phyloP scores from a whole-genome alignment of 2,329 filamentous ascomycete species.

The Aspergillus quadrilineatus region DNA sequence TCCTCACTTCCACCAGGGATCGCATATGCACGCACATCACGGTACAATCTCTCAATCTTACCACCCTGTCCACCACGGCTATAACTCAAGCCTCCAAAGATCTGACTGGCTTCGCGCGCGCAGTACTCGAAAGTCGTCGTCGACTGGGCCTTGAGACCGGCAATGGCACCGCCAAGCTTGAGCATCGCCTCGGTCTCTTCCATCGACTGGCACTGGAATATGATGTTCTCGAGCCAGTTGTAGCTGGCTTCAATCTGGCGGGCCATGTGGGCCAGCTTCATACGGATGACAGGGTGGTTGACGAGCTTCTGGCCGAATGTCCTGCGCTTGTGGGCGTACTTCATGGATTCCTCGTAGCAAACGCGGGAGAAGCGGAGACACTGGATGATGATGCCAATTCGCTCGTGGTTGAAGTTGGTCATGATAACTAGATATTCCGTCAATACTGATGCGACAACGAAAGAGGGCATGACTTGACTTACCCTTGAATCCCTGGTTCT shows the following conservation, averaged over 20 bases:
- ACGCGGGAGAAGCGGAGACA: conserved; percentile 92
- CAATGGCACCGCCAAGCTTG: conserved; percentile 90
- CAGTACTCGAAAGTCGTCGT: conserved; percentile 98
- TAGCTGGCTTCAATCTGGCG: conserved; percentile 96
- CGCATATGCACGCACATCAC: conserved; percentile 93
- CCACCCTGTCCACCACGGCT: conserved; percentile 89
- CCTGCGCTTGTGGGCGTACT: conserved; percentile 94
- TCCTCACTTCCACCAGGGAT: conserved; percentile 95
- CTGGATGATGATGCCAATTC: conserved; percentile 98
- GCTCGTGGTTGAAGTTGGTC: conserved; percentile 99
- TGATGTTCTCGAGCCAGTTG: conserved; percentile 92
- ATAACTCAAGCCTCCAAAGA: conserved; percentile 93
- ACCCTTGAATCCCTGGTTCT: conserved; percentile 95
- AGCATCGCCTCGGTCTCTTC: conserved; percentile 93
- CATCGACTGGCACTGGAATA: conserved; percentile 93
- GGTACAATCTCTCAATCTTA: conserved; percentile 91
- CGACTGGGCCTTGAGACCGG: conserved; percentile 86
- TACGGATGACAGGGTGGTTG: conserved; percentile 92
- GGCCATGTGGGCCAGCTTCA: conserved; percentile 98
- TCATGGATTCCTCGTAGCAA: conserved; percentile 94
- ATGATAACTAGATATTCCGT: conserved; percentile 69
- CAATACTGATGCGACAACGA: not conserved
- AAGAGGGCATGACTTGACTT: conserved; percentile 23
- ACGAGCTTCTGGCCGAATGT: conserved; percentile 97
- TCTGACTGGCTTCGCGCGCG: conserved; percentile 92